A percentile compares a stretch with the other conserved stretches of the same genome.
phyloP scores from a whole-genome alignment of 495 filamentous ascomycete species.

The Acidiella bohemica region DNA sequence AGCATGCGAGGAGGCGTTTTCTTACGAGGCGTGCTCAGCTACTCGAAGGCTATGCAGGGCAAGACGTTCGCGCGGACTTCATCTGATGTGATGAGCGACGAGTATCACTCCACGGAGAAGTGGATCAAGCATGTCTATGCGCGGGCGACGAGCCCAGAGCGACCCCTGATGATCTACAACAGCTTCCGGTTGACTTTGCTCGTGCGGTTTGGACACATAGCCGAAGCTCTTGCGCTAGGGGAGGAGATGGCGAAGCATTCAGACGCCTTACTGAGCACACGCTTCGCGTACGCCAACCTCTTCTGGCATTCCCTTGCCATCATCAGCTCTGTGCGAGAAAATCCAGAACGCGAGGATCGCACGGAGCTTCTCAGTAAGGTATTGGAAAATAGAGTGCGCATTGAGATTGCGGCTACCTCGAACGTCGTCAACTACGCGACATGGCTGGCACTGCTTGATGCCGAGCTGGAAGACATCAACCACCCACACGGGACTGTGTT shows the following conservation, averaged over 20 bases:
- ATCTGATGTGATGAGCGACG: conserved; percentile 54
- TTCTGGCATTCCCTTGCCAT: conserved; percentile 61
- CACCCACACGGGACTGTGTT: conserved; percentile 49
- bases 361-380: conserved; percentile 44
- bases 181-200: conserved; percentile 57
- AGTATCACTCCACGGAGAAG: conserved; percentile 46
- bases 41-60: conserved; percentile 66
- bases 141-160: conserved; percentile 39
- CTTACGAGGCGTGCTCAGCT: conserved; percentile 57
- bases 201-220: conserved; percentile 62
- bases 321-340: conserved; percentile 46
- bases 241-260: conserved; percentile 44
- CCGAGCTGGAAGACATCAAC: conserved; percentile 53
- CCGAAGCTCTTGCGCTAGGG: conserved; percentile 54
- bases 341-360: conserved; percentile 36
- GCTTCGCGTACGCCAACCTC: conserved; percentile 48
- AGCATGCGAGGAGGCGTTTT: conserved; percentile 71
- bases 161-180: conserved; percentile 51
- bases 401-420: conserved; percentile 53
- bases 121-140: conserved; percentile 47
- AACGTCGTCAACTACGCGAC: conserved; percentile 68
- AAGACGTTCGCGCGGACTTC: conserved; percentile 52
- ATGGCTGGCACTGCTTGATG: conserved; percentile 64
- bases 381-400: conserved; percentile 43
- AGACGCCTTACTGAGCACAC: conserved; percentile 53